Conservation (phyloP, 371 early-diverging fungal genomes). For the Circinella minor region DNA sequence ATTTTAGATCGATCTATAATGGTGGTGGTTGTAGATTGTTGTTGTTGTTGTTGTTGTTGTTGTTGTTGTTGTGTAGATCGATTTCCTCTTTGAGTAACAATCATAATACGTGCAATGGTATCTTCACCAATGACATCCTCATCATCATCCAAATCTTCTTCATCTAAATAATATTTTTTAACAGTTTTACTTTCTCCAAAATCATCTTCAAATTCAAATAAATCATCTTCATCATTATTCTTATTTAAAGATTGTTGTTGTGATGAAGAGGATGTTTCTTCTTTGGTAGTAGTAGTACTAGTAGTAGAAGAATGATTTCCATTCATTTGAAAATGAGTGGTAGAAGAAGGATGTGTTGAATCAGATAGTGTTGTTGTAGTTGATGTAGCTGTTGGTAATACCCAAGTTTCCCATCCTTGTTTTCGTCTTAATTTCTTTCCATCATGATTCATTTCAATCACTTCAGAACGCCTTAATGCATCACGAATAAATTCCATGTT, state of each 20-base stretch:
- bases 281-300: conserved; percentile 25
- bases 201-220: conserved; percentile 80
- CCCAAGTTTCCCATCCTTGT: conserved; percentile 81
- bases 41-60: conserved; percentile 36
- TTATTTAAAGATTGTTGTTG: not conserved
- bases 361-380: not conserved
- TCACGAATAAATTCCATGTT: conserved; percentile 66
- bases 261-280: conserved; percentile 15
- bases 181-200: conserved; percentile 60
- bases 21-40: no score
- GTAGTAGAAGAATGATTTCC: conserved; percentile 28
- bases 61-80: conserved; percentile 33
- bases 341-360: no score
- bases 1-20: conserved; percentile 81
- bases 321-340: not conserved
- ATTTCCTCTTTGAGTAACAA: conserved; percentile 84
- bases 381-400: conserved; percentile 39
- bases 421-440: conserved; percentile 61
- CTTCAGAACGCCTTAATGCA: conserved; percentile 60
- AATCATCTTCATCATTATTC: conserved; percentile 65
- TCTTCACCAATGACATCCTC: conserved; percentile 85
- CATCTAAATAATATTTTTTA: conserved; percentile 70
- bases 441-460: conserved; percentile 54
- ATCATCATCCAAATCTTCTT: conserved; percentile 67
- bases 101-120: conserved; percentile 83